Conservation (phyloP, 1,139 yeast species). For the Candida smagusa region DNA sequence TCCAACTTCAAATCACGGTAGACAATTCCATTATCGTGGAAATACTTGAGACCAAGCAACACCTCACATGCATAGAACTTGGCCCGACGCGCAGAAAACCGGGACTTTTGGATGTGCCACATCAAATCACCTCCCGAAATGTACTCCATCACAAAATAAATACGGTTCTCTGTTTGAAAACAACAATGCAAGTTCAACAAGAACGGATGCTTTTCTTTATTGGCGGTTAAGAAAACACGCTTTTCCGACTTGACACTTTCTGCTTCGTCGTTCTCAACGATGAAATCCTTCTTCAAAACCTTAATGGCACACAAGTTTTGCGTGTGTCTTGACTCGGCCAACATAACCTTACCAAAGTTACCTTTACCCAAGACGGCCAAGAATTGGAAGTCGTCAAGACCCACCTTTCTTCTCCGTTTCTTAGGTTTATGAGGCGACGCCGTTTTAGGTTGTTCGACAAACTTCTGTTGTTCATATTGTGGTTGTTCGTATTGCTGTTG, state of each 20-base stretch:
- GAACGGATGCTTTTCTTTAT: conserved; percentile 88
- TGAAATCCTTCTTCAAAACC: conserved; percentile 91
- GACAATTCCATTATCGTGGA: conserved; percentile 94
- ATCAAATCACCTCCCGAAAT: conserved; percentile 96
- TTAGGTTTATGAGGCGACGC: conserved; percentile 25
- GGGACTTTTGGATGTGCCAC: conserved; percentile 97
- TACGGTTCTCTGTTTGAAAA: conserved; percentile 95
- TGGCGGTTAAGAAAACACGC: conserved; percentile 87
- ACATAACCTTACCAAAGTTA: conserved; percentile 95
- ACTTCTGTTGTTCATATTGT: conserved; percentile 2
- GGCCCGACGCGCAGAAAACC: conserved; percentile 87
- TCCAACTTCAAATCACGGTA: conserved; percentile 96
- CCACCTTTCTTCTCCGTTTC: conserved; percentile 64
- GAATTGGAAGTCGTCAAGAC: conserved; percentile 91
- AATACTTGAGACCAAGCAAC: conserved; percentile 80
- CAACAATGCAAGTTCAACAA: conserved; percentile 88
- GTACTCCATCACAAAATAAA: conserved; percentile 97
- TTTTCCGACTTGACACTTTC: conserved; percentile 93
- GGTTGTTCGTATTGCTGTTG: conserved; percentile 1
- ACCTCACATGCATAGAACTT: conserved; percentile 98
- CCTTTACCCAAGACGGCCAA: conserved; percentile 96
- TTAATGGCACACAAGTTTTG: conserved; percentile 86
- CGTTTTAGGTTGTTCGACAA: conserved; percentile 1
- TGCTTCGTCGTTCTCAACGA: conserved; percentile 92
- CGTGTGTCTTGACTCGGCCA: conserved; percentile 86